These are phyloP conservation scores for Ilex asprella DNA, from an alignment of 257 asterid species.

Conservation along the genomic window DNA sequence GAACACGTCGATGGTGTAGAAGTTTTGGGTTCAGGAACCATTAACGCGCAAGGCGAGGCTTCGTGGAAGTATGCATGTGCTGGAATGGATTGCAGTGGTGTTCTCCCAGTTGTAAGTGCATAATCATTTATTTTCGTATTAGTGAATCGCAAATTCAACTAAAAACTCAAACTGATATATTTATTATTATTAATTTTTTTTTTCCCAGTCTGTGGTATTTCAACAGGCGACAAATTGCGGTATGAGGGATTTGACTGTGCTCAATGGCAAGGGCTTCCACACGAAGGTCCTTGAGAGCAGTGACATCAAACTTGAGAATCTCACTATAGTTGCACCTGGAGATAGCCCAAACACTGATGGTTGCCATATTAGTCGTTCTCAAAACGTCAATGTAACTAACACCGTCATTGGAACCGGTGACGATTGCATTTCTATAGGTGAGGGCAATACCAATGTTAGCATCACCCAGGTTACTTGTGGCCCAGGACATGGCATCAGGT, in stretches of 20 bases:
- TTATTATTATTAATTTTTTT: neutral
- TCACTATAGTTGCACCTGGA: slow-evolving; percentile 52
- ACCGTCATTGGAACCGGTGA: slow-evolving; percentile 38
- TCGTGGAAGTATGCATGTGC: slow-evolving; percentile 26
- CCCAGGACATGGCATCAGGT: slow-evolving; percentile 41
- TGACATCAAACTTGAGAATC: slow-evolving; percentile 15
- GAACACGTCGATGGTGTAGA: slow-evolving; percentile 27
- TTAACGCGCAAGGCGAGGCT: slow-evolving; percentile 45
- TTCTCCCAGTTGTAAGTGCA: slow-evolving; percentile 53
- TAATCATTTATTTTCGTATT: slow-evolving; percentile 29
- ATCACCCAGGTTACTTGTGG: slow-evolving; percentile 22
- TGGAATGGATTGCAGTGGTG: slow-evolving; percentile 1
- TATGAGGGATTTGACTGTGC: slow-evolving; percentile 25
- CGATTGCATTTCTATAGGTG: slow-evolving; percentile 29
- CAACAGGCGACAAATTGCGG: slow-evolving; percentile 12
- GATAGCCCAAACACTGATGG: slow-evolving; percentile 87
- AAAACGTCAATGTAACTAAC: slow-evolving; percentile 28
- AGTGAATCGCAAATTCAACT: neutral
- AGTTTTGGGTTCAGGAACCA: slow-evolving; percentile 54
- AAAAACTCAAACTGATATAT: too few species aligned
- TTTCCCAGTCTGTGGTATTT: slow-evolving; percentile 35
- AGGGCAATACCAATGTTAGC: slow-evolving; percentile 6
- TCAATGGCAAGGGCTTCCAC: slow-evolving; percentile 68
- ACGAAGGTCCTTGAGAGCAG: slow-evolving; percentile 35
- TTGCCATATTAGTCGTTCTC: slow-evolving; percentile 38